Conservation (phyloP, 164 flowering plant genomes). For the Chloranthus sessilifolius region DNA sequence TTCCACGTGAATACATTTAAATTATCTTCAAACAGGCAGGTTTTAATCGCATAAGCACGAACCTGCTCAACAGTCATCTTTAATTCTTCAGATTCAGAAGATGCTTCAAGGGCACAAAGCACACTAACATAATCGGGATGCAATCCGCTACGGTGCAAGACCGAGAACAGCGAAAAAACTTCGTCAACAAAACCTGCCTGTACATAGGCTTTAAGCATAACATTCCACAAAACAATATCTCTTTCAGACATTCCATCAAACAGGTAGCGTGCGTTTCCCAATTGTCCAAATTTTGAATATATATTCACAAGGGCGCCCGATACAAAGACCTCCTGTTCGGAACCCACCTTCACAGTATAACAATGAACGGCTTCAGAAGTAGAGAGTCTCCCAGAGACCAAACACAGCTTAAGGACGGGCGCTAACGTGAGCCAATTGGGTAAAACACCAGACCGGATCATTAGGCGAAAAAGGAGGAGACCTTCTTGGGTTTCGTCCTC, state of each 20-base stretch:
- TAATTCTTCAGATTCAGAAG: constrained; percentile 15
- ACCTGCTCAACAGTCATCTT: constrained; percentile 29
- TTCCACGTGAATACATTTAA: constrained; percentile 34
- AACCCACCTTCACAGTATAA: constrained; percentile 36
- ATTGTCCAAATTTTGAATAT: constrained; percentile 28
- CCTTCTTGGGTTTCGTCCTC: constrained; percentile 23
- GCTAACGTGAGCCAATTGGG: constrained; percentile 35
- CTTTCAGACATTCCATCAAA: constrained; percentile 38
- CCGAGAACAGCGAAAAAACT: constrained; percentile 26
- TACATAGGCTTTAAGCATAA: constrained; percentile 40
- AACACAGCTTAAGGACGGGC: constrained; percentile 43
- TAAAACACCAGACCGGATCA: constrained; percentile 13
- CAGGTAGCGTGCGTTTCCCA: constrained; percentile 27
- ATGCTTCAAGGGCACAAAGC: constrained; percentile 25
- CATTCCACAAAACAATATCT: constrained; percentile 52
- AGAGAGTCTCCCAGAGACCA: constrained; percentile 17
- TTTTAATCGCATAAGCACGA: constrained; percentile 37
- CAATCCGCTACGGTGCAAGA: constrained; percentile 38
- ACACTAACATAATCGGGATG: constrained; percentile 31
- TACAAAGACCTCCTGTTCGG: constrained; percentile 40
- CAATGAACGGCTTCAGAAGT: constrained; percentile 42
- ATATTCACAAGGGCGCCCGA: constrained; percentile 42
- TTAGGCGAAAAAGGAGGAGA: constrained; percentile 24
- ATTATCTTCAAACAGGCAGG: constrained; percentile 18
- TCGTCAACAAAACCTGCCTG: constrained; percentile 26